Percentiles rank a stretch among this genome's conserved stretches.
phyloP scores from a whole-genome alignment of 805 yeast species.

The Jamesozyma lodderae region DNA sequence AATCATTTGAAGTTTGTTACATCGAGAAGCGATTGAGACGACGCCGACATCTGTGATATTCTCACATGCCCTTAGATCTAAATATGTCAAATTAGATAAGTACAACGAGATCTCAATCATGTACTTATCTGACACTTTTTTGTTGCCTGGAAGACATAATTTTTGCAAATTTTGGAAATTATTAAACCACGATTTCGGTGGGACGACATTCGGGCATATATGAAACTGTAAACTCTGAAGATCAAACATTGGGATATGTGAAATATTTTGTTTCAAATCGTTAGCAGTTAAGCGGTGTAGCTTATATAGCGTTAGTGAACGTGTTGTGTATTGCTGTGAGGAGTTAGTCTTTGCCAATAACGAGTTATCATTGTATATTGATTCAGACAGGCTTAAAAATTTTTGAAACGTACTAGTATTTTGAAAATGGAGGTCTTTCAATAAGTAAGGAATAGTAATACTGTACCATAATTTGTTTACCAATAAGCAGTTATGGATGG shows the following conservation, averaged over 20 bases:
- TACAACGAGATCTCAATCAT: slow-evolving; percentile 42
- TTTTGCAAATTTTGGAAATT: slow-evolving; percentile 33
- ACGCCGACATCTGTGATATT: slow-evolving; percentile 67
- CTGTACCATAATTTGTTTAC: slow-evolving; percentile 63
- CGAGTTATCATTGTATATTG: slow-evolving; percentile 1
- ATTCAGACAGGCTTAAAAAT: slow-evolving; percentile 25
- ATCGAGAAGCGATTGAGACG: slow-evolving; percentile 52
- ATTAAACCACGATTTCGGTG: slow-evolving; percentile 40
- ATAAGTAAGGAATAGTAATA: slow-evolving; percentile 45
- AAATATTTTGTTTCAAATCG: slow-evolving; percentile 35
- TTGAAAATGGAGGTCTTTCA: slow-evolving; percentile 47
- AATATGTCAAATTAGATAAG: slow-evolving; percentile 50
- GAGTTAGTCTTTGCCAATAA: slow-evolving; percentile 1
- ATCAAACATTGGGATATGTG: slow-evolving; percentile 32
- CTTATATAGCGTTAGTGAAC: slow-evolving; percentile 45
- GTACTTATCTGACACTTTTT: slow-evolving; percentile 49
- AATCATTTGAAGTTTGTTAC: slow-evolving; percentile 47
- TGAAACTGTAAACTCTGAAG: slow-evolving; percentile 69
- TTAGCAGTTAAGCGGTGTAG: slow-evolving; percentile 44
- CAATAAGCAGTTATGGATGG: slow-evolving; percentile 50
- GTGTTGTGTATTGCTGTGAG: slow-evolving; percentile 11
- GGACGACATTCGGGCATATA: slow-evolving; percentile 67
- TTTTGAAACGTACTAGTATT: slow-evolving; percentile 37
- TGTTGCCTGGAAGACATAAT: slow-evolving; percentile 61
- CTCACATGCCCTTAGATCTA: slow-evolving; percentile 83